Evolutionary conservation across 805 yeast genomes (phyloP).

Genomic region (Babjeviella inositovora): DNA sequence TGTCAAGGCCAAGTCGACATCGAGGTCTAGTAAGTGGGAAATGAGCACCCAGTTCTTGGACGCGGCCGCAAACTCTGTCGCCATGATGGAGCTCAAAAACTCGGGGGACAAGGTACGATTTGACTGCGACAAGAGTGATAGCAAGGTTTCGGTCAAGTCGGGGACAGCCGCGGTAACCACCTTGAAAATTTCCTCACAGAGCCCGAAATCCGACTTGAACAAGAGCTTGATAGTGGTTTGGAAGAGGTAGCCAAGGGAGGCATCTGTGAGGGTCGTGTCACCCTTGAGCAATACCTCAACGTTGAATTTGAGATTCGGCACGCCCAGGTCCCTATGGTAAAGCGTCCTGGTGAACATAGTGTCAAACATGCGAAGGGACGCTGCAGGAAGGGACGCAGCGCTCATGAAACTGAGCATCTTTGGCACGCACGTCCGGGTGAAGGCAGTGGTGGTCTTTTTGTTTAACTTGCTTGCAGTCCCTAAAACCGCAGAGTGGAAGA

Average conservation of each 20-base stretch:
- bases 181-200: constrained; percentile 33
- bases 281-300: constrained; percentile 12
- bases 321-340: too few species aligned
- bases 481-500: too few species aligned
- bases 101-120: constrained; percentile 37
- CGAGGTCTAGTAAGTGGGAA: constrained; percentile 28
- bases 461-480: too few species aligned
- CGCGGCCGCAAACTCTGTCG: constrained; percentile 8
- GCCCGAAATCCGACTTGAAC: constrained; percentile 14
- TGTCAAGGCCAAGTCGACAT: constrained; percentile 40
- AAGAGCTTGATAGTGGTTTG: constrained; percentile 10
- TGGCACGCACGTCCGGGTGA: too few species aligned
- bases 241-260: constrained; percentile 8
- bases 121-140: constrained; percentile 26
- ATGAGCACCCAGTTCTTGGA: constrained; percentile 27
- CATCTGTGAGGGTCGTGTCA: constrained; percentile 3
- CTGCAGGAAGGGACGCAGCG: too few species aligned
- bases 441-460: too few species aligned
- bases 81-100: constrained; percentile 26
- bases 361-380: too few species aligned
- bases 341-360: too few species aligned
- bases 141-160: constrained; percentile 19
- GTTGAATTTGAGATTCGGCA: constrained; percentile 10
- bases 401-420: too few species aligned
- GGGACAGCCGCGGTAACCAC: constrained; percentile 20